These are phyloP conservation scores for Zymoseptoria passerinii DNA, from an alignment of 2,329 filamentous ascomycete genomes.

Conservation along the genomic window DNA sequence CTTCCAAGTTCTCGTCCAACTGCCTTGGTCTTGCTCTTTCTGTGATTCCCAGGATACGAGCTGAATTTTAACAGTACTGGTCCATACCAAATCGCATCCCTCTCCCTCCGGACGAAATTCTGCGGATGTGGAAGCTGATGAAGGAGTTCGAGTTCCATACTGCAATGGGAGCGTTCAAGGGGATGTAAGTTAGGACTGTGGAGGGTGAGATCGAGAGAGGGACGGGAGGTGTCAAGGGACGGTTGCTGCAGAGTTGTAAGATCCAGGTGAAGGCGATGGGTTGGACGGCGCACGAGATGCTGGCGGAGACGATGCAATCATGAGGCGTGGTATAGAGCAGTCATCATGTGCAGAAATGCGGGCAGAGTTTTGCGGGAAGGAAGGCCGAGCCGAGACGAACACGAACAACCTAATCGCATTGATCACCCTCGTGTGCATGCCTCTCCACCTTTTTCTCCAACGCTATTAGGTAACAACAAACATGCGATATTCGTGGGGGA, in stretches of 20 bases:
- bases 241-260: conserved; percentile 68
- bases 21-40: conserved; percentile 50
- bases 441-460: not conserved
- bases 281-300: conserved; percentile 20
- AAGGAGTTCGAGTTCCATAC: conserved; percentile 53
- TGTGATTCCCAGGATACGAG: not conserved
- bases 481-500: not conserved
- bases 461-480: not conserved
- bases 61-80: conserved; percentile 38
- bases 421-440: not conserved
- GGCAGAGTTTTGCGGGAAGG: not conserved
- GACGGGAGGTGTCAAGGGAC: conserved; percentile 47
- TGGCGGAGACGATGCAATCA: conserved; percentile 16
- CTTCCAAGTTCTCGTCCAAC: conserved; percentile 4
- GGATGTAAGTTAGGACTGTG: conserved; percentile 51
- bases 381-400: not conserved
- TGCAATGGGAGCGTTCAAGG: conserved; percentile 60
- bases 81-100: conserved; percentile 69
- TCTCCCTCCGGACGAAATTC: conserved; percentile 54
- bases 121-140: conserved; percentile 61
- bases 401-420: not conserved
- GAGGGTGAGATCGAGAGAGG: conserved; percentile 8
- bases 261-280: conserved; percentile 49
- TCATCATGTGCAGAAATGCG: not conserved
- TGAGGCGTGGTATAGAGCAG: too few species aligned